phyloP scores from a whole-genome alignment of 805 yeast species.

The Lachancea thermotolerans region DNA sequence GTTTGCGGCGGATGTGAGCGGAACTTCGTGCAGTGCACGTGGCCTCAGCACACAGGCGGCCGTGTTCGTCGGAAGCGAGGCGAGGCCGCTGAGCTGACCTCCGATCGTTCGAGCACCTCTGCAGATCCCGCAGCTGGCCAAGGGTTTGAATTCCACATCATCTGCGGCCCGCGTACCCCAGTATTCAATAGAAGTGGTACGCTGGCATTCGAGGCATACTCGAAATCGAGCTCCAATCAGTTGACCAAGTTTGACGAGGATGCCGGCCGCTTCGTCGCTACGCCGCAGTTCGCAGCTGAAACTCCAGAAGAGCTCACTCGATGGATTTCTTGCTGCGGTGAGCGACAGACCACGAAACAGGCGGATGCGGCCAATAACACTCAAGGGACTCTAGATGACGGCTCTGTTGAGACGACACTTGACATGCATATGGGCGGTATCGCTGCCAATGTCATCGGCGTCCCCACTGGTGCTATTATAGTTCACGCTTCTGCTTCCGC shows the following conservation, averaged over 20 bases:
- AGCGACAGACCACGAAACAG: no score
- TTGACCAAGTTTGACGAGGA: no score
- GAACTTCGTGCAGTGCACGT: constrained; percentile 54
- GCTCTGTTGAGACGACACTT: neutral
- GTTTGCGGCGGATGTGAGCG: constrained; percentile 59
- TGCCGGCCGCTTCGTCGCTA: no score
- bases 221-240: no score
- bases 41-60: constrained; percentile 41
- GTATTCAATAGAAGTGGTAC: no score
- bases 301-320: no score
- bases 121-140: constrained; percentile 8
- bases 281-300: no score
- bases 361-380: no score
- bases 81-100: neutral
- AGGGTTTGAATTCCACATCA: neutral
- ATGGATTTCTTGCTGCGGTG: no score
- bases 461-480: neutral
- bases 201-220: no score
- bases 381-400: no score
- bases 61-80: constrained; percentile 4
- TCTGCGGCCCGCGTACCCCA: no score
- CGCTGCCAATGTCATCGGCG: constrained; percentile 2
- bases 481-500: neutral
- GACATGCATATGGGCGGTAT: neutral
- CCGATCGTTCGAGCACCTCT: neutral